Evolutionary conservation across 345 rosid genomes (phyloP).

Genomic region (Eutrema japonicum): DNA sequence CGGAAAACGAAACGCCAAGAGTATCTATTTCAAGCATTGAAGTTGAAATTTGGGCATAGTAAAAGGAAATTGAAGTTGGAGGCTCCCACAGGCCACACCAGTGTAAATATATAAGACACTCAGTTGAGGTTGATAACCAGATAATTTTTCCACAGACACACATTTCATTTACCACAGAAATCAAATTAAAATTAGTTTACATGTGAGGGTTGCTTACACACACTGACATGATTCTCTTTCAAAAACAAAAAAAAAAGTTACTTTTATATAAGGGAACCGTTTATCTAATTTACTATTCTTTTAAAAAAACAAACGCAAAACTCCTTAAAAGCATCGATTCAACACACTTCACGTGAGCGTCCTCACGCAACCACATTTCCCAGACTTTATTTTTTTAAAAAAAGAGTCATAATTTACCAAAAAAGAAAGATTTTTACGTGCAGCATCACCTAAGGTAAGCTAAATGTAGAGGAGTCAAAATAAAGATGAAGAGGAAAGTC

Average conservation of each 20-base stretch:
- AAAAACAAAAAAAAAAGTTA: neutral
- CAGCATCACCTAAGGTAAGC: neutral
- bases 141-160: neutral
- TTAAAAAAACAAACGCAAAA: neutral
- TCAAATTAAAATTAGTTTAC: neutral
- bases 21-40: neutral
- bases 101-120: neutral
- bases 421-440: neutral
- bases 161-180: too few species aligned
- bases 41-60: neutral
- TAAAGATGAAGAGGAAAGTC: too few species aligned
- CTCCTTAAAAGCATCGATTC: neutral
- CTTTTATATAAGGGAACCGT: too few species aligned
- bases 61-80: too few species aligned
- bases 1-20: too few species aligned
- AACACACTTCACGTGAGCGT: constrained; percentile 24
- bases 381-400: neutral
- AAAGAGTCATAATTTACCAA: neutral
- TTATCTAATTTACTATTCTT: neutral
- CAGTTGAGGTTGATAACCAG: constrained; percentile 17
- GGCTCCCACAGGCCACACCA: neutral
- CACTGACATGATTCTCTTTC: constrained; percentile 16
- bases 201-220: neutral
- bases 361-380: constrained; percentile 26
- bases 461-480: too few species aligned